Evolutionary conservation across 768 basidiomycete genomes (phyloP), one percentile per base, ranked within the genome.

Genomic region (Hypsizygus marmoreus): DNA sequence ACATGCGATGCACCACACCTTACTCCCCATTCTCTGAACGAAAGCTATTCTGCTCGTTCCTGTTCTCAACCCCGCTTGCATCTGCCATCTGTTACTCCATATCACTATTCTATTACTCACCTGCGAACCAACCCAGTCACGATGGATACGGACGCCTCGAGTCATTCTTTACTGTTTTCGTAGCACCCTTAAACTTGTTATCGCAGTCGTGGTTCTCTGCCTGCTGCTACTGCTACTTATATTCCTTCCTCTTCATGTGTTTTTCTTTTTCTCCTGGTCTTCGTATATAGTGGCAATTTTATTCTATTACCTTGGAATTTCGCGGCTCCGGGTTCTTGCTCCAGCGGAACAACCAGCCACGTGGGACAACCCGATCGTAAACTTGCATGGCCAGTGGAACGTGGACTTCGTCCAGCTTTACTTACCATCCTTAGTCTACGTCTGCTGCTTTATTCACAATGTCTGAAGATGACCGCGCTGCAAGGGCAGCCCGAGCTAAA

Each of bases 401-500:
- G n/a, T n/a, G n/a, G n/a, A n/a, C n/a, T n/a, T n/a, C n/a, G n/a
- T n/a, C n/a, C n/a, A n/a, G n/a, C n/a, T n/a, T n/a, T n/a, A n/a
- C n/a, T n/a, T n/a, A n/a, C n/a, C n/a, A n/a, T n/a, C n/a, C n/a
- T n/a, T n/a, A n/a, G n/a, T n/a, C 32, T 25, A 33, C 32, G 43
- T 40, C 47, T 26, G 30, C 20, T 28, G 16, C 30, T 32, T 37
- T 47, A 12, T 24, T 23, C 40, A 41, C 49, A 20, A 80, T 76
- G 81, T 74, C 82, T 19, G 89, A 89, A 57, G 82, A 84, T 48
- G 91, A 92, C 50, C 80, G 90, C 50, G 87, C 88, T 42, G 81
- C 80, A 12, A 91, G 87, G 67, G 80, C 90, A 44, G 91, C 91
- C 2, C 80, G 91, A 51, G 91, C 87, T 44, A 89, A 87, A 65